Conservation (phyloP, 2,329 filamentous ascomycete species). For the Pseudogymnoascus sp. region DNA sequence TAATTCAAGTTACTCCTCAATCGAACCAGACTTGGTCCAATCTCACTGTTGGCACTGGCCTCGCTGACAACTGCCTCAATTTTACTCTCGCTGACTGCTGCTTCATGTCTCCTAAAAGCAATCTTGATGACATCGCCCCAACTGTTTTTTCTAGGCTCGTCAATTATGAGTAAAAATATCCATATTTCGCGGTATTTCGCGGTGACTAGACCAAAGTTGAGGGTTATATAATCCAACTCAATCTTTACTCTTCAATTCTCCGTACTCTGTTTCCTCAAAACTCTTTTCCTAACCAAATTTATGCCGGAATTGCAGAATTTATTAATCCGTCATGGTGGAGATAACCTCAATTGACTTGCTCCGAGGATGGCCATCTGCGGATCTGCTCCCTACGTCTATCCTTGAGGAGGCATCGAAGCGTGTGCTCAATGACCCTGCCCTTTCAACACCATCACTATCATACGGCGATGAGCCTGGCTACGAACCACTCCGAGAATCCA, state of each 20-base stretch:
- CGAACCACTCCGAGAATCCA: conserved; percentile 56
- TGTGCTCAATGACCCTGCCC: conserved; percentile 52
- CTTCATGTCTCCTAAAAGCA: not conserved
- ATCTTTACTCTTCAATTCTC: not conserved
- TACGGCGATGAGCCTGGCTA: conserved; percentile 78
- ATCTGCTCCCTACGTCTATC: conserved; percentile 38
- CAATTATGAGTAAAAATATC: not conserved
- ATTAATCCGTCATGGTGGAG: not conserved
- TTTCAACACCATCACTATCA: conserved; percentile 58
- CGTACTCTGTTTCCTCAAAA: not conserved
- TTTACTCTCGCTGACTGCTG: not conserved
- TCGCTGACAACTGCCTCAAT: not conserved
- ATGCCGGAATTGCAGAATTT: not conserved
- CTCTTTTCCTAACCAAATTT: not conserved
- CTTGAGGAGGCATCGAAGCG: conserved; percentile 55
- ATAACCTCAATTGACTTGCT: conserved; percentile 34
- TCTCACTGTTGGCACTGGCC: not conserved
- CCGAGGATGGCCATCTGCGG: conserved; percentile 36
- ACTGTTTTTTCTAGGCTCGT: not conserved
- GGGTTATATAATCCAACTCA: not conserved
- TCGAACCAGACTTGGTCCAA: not conserved
- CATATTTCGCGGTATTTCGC: not conserved
- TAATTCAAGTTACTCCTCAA: too few species aligned
- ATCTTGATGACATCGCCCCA: not conserved
- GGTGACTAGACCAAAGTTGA: not conserved